Evolutionary conservation across 345 rosid genomes (phyloP).

Genomic region (Anastatica hierochuntica): DNA sequence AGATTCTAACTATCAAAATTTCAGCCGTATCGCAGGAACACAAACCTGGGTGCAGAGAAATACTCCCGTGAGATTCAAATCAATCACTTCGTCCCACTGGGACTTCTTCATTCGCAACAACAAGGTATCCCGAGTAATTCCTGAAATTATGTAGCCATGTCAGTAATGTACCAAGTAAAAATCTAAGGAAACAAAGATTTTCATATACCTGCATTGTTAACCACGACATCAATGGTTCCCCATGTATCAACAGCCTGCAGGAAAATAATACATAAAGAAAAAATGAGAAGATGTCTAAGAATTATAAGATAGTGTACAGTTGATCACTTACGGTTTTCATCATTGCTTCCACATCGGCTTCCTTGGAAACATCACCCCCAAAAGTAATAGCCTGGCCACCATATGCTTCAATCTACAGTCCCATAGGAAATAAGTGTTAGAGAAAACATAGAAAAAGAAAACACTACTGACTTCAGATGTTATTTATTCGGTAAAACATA

Average conservation of each 20-base stretch:
- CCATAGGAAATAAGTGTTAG: not conserved
- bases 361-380: constrained; percentile 95
- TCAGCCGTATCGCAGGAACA: constrained; percentile 6
- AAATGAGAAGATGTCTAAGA: not conserved
- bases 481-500: too few relatives aligned
- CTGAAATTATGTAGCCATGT: constrained; percentile 37
- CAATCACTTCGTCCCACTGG: constrained; percentile 94
- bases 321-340: constrained; percentile 67
- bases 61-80: constrained; percentile 88
- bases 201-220: constrained; percentile 87
- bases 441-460: too few relatives aligned
- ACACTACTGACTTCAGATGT: too few relatives aligned
- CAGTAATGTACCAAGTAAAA: constrained; percentile 14
- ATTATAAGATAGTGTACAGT: not conserved
- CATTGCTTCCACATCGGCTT: constrained; percentile 88
- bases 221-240: constrained; percentile 90
- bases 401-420: constrained; percentile 66
- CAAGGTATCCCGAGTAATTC: constrained; percentile 81
- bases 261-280: not conserved
- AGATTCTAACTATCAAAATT: constrained; percentile 13
- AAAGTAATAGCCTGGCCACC: constrained; percentile 92
- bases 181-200: not conserved
- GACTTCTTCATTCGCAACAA: constrained; percentile 86
- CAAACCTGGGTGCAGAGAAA: constrained; percentile 92
- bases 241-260: constrained; percentile 83